Conservation (phyloP, 1,284 basidiomycete genomes). For the Xerocomus amazonicus region DNA sequence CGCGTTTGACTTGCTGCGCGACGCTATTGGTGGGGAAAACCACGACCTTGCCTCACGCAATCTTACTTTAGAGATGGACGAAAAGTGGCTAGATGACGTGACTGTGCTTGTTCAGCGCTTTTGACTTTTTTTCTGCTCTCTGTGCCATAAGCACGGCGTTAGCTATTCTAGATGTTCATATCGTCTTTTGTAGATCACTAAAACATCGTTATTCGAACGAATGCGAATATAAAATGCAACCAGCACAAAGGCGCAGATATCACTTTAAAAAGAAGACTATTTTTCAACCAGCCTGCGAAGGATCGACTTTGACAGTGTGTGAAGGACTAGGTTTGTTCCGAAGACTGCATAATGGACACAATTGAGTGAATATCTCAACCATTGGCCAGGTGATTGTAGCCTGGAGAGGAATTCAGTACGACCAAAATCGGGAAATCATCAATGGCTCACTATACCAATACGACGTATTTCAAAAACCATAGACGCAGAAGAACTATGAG, state of each 20-base stretch:
- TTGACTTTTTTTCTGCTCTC: slow-evolving; percentile 13
- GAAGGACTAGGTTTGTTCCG: slow-evolving; percentile 25
- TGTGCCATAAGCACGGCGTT: background rate
- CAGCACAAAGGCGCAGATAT: background rate
- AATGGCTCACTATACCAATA: slow-evolving; percentile 54
- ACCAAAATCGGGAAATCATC: slow-evolving; percentile 1
- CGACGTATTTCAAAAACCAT: slow-evolving; percentile 56
- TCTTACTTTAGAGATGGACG: slow-evolving; percentile 60
- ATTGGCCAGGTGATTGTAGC: slow-evolving; percentile 70
- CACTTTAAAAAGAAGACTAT: background rate
- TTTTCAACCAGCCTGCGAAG: slow-evolving; percentile 4
- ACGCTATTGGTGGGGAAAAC: slow-evolving; percentile 56
- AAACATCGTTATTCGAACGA: slow-evolving; percentile 15
- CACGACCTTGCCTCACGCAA: slow-evolving; percentile 48
- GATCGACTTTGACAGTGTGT: slow-evolving; percentile 21
- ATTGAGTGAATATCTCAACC: slow-evolving; percentile 59
- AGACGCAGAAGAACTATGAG: slow-evolving; percentile 48
- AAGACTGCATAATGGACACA: slow-evolving; percentile 60
- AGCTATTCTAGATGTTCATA: slow-evolving; percentile 6
- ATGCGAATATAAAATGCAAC: slow-evolving; percentile 17
- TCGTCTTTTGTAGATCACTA: slow-evolving; percentile 1
- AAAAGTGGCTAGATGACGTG: slow-evolving; percentile 69
- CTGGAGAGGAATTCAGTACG: slow-evolving; percentile 34
- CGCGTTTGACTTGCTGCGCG: slow-evolving; percentile 51
- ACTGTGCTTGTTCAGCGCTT: slow-evolving; percentile 52